Evolutionary conservation across 2,329 filamentous ascomycete genomes (phyloP).

Genomic region (Botrytis squamosa): DNA sequence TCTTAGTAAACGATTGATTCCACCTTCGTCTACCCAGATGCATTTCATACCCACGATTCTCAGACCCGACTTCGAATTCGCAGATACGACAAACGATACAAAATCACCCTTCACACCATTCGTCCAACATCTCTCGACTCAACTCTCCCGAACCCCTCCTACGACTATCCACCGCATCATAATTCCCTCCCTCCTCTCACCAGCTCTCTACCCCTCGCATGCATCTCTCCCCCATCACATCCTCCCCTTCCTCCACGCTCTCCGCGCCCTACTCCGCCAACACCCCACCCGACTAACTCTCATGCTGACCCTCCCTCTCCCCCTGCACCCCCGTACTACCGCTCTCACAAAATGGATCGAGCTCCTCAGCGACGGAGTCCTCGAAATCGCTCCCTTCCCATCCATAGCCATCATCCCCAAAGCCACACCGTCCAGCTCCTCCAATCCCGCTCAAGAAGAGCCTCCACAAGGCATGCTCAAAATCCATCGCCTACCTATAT

Average conservation of each 20-base stretch:
- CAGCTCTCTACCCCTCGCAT: conserved; percentile 74
- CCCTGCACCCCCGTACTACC: conserved; percentile 72
- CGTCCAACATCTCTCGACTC: conserved; percentile 55
- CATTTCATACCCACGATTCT: conserved; percentile 49
- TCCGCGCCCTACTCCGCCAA: conserved; percentile 72
- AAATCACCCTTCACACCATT: conserved; percentile 63
- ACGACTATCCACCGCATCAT: conserved; percentile 75
- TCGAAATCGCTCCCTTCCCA: conserved; percentile 78
- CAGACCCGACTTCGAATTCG: conserved; percentile 33
- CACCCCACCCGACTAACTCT: conserved; percentile 65
- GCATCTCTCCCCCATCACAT: conserved; percentile 69
- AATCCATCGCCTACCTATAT: conserved; percentile 77
- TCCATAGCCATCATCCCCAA: conserved; percentile 45
- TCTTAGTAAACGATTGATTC: conserved; percentile 63
- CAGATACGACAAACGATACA: conserved; percentile 35
- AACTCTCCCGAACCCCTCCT: conserved; percentile 54
- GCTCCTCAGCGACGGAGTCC: conserved; percentile 76
- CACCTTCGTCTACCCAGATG: conserved; percentile 52
- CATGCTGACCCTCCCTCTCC: conserved; percentile 74
- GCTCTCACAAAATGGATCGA: conserved; percentile 86
- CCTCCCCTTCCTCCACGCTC: conserved; percentile 75
- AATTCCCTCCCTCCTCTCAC: conserved; percentile 81
- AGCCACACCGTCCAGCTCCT: conserved; percentile 50
- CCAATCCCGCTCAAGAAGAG: conserved; percentile 62
- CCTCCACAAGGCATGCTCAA: conserved; percentile 82